These are phyloP conservation scores for Nitzschia sp. DNA, from an alignment of 108 stramenopile genomes.

Conservation along the genomic window DNA sequence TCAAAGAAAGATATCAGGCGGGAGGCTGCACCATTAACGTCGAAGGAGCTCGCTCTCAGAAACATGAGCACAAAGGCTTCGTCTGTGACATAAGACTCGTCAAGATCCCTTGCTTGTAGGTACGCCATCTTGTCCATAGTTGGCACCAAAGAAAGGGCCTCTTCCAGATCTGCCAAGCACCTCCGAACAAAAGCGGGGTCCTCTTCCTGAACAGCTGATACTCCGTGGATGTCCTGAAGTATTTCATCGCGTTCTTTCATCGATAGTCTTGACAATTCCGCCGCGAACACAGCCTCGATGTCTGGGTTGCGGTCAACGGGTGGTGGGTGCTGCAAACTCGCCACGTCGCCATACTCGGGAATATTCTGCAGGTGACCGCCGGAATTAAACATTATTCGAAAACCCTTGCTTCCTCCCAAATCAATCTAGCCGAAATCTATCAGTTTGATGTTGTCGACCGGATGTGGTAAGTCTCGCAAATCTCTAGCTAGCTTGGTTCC, in stretches of 20 bases:
- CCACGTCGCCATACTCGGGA: background rate
- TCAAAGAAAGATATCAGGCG: slow-evolving; percentile 25
- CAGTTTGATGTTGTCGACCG: too few species aligned
- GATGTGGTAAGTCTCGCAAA: too few species aligned
- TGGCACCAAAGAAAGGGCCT: slow-evolving; percentile 16
- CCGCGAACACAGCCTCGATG: slow-evolving; percentile 14
- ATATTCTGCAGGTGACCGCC: background rate
- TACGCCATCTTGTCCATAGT: slow-evolving; percentile 19
- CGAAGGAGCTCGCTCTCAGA: slow-evolving; percentile 19
- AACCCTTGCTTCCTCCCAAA: background rate
- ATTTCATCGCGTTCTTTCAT: slow-evolving; percentile 36
- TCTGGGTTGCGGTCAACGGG: slow-evolving; percentile 5
- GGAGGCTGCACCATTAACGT: slow-evolving; percentile 15
- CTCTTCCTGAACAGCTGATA: slow-evolving; percentile 12
- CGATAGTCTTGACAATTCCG: slow-evolving; percentile 23
- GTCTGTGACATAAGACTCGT: slow-evolving; percentile 3
- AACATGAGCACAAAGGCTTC: slow-evolving; percentile 26
- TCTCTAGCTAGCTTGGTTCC: too few species aligned
- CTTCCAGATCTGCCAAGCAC: background rate
- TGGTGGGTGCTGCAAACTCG: background rate
- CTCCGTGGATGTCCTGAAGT: slow-evolving; percentile 27
- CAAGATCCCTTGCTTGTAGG: slow-evolving; percentile 6
- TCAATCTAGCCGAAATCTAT: too few species aligned
- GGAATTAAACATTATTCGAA: background rate
- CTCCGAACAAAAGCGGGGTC: slow-evolving; percentile 4